Evolutionary conservation across 441 rosid species (phyloP).

Genomic region (Syzygium malaccense): DNA sequence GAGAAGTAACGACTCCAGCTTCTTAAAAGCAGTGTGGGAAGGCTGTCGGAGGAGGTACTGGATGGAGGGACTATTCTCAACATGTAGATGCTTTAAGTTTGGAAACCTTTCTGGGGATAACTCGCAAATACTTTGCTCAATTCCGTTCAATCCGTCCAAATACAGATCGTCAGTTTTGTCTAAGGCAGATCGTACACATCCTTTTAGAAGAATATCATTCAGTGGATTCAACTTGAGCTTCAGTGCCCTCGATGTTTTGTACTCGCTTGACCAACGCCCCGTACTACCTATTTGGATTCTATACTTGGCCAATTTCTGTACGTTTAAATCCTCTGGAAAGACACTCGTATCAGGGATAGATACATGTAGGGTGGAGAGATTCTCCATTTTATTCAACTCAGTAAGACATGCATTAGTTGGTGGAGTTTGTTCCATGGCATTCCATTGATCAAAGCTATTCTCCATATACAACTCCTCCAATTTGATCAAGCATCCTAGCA

Average conservation of each 20-base stretch:
- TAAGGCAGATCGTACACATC: not conserved
- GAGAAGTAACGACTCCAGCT: not conserved
- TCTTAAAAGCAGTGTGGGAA: not conserved
- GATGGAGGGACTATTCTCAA: not conserved
- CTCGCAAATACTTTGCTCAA: not conserved
- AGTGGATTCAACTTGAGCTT: not conserved
- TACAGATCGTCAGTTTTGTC: fast-evolving
- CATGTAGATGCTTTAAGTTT: not conserved
- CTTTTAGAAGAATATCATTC: not conserved
- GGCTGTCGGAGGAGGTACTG: not conserved
- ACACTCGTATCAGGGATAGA: not conserved
- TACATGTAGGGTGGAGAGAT: fast-evolving
- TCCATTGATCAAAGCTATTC: not conserved
- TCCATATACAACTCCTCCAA: not conserved
- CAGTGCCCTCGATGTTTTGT: not conserved
- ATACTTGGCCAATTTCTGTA: fast-evolving
- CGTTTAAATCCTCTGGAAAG: fast-evolving
- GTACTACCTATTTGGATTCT: not conserved
- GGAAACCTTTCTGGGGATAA: not conserved
- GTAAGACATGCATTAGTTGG: not conserved
- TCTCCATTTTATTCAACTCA: not conserved
- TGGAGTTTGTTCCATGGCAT: fast-evolving
- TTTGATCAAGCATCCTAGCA: not conserved
- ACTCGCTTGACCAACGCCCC: fast-evolving
- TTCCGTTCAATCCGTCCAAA: not conserved